phyloP scores from a whole-genome alignment of 768 basidiomycete species.

The Saitozyma sp. region DNA sequence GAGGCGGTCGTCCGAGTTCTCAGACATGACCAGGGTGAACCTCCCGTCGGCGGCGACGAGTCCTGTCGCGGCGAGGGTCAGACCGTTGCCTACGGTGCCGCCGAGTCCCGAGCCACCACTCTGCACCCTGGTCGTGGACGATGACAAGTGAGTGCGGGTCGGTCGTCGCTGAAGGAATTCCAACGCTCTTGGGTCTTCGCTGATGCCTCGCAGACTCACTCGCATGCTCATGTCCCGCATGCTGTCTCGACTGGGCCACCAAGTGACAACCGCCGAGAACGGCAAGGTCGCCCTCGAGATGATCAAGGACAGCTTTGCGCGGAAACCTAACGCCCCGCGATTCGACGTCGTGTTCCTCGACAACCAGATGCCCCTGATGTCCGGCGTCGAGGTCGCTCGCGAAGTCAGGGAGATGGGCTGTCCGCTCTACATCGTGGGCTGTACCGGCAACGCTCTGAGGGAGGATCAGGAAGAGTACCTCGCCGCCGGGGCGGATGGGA shows the following conservation, averaged over 20 bases:
- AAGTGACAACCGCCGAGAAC: conserved; percentile 48
- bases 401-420: conserved; percentile 46
- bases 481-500: conserved; percentile 48
- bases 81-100: neutral
- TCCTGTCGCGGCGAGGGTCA: neutral
- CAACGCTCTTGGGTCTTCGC: neutral
- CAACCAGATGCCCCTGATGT: conserved; percentile 53
- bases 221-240: conserved; percentile 51
- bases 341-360: conserved; percentile 49
- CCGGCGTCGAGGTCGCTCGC: conserved; percentile 47
- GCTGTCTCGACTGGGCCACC: conserved; percentile 48
- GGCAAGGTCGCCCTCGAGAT: conserved; percentile 46
- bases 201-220: conserved; percentile 35
- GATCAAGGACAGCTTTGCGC: conserved; percentile 33
- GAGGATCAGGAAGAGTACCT: conserved; percentile 52
- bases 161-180: neutral
- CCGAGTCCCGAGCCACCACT: conserved; percentile 16
- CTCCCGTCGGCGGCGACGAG: neutral
- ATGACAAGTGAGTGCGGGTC: conserved; percentile 48
- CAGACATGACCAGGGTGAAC: conserved; percentile 6
- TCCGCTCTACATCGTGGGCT: conserved; percentile 48
- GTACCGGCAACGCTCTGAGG: conserved; percentile 50
- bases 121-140: conserved; percentile 47
- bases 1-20: conserved; percentile 22
- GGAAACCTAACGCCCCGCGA: conserved; percentile 17